Evolutionary conservation across 176 grass and related monocot species (phyloP).

Genomic region (Saccharum officinarum): DNA sequence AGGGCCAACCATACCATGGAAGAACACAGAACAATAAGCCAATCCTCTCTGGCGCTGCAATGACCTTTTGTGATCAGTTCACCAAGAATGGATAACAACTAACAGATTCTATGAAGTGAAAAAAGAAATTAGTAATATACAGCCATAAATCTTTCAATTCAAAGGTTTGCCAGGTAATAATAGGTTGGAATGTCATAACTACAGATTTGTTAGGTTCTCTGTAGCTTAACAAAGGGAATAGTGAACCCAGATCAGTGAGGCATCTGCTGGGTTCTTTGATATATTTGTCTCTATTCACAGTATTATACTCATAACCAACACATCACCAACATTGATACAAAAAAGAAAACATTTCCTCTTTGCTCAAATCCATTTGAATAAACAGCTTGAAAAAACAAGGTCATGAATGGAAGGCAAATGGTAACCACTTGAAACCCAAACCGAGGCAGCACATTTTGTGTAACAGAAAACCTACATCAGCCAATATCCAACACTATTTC

Average conservation of each 20-base stretch:
- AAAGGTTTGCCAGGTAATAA: background rate
- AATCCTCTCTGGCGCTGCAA: background rate
- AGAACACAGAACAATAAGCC: background rate
- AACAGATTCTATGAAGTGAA: background rate
- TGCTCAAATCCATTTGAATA: background rate
- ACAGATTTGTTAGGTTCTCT: background rate
- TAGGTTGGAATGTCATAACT: background rate
- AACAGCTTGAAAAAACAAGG: background rate
- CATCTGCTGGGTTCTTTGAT: background rate
- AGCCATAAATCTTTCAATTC: background rate
- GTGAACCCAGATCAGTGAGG: background rate
- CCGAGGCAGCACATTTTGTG: background rate
- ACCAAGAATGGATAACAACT: background rate
- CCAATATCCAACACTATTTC: background rate
- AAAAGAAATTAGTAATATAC: background rate
- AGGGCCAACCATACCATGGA: background rate
- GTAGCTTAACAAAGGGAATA: background rate
- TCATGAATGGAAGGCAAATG: background rate
- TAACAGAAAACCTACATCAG: background rate
- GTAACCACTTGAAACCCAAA: background rate
- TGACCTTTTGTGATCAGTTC: background rate
- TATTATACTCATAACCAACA: background rate
- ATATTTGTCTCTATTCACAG: background rate
- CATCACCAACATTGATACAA: background rate
- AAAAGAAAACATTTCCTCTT: background rate